phyloP scores from a whole-genome alignment of 2,329 filamentous ascomycete species.

The Metarhizium rileyi region DNA sequence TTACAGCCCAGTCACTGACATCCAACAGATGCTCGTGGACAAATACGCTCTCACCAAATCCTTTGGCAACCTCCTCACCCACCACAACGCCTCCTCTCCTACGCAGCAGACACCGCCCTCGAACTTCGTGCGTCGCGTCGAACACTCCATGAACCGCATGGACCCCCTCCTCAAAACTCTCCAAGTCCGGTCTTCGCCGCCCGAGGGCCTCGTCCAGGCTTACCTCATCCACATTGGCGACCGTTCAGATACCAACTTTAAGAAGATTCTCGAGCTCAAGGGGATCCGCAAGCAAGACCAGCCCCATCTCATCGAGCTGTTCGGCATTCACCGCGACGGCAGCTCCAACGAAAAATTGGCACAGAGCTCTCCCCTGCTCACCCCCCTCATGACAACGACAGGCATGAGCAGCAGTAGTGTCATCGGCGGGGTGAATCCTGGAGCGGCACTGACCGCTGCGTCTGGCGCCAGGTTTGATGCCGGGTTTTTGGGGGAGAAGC shows the following conservation, averaged over 20 bases:
- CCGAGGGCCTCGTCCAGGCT: constrained; percentile 90
- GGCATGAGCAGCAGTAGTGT: constrained; percentile 23
- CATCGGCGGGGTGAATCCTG: constrained; percentile 30
- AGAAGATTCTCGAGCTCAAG: constrained; percentile 91
- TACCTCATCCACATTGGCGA: constrained; percentile 97
- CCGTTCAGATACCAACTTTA: constrained; percentile 88
- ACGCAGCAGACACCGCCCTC: constrained; percentile 33
- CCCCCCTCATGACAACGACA: constrained; percentile 47
- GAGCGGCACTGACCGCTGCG: constrained; percentile 29
- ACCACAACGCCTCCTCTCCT: constrained; percentile 42
- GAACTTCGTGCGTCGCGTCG: constrained; percentile 78
- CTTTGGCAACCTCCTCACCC: constrained; percentile 59
- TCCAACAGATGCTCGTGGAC: constrained; percentile 76
- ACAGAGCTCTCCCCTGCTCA: constrained; percentile 59
- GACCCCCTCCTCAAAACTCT: constrained; percentile 93
- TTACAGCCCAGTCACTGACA: not conserved
- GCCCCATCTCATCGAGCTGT: constrained; percentile 73
- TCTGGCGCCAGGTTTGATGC: constrained; percentile 61
- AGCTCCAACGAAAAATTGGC: constrained; percentile 61
- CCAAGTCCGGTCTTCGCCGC: constrained; percentile 82
- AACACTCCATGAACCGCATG: constrained; percentile 72
- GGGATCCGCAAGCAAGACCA: constrained; percentile 82
- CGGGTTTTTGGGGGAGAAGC: constrained; percentile 70
- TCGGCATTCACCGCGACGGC: constrained; percentile 69
- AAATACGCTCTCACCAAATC: constrained; percentile 82